Percentiles rank a stretch among this genome's conserved stretches.
These are phyloP conservation scores for Cercospora sp. DNA, from an alignment of 2,329 filamentous ascomycete genomes.

Conservation along the genomic window DNA sequence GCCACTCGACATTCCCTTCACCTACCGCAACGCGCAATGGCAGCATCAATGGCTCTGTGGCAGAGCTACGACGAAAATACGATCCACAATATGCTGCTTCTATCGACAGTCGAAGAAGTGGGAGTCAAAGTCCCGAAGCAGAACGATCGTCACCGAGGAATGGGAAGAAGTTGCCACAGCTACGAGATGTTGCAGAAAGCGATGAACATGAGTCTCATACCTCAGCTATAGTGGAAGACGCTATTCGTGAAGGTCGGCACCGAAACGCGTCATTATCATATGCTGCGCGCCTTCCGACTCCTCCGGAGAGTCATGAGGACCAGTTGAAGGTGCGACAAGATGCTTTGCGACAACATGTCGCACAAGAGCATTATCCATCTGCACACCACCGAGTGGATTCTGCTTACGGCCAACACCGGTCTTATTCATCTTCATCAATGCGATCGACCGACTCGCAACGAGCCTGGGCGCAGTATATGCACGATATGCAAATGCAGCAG, in stretches of 20 bases:
- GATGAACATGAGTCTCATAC: slow-evolving; percentile 8
- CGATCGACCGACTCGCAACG: slow-evolving; percentile 26
- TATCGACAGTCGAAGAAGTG: slow-evolving; percentile 15
- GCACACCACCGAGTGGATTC: slow-evolving; percentile 27
- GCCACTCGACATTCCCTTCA: slow-evolving; percentile 36
- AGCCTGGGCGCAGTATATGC: slow-evolving; percentile 31
- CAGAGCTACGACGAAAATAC: slow-evolving; percentile 35
- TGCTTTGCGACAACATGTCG: slow-evolving; percentile 29
- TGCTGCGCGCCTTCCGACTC: slow-evolving; percentile 20
- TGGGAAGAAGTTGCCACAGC: slow-evolving; percentile 16
- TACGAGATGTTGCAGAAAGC: slow-evolving; percentile 21
- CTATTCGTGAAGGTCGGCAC: slow-evolving; percentile 18
- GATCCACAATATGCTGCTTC: slow-evolving; percentile 28
- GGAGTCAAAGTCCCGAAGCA: slow-evolving; percentile 24
- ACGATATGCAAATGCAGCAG: slow-evolving; percentile 31
- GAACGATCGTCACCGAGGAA: slow-evolving; percentile 17
- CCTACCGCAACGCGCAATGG: slow-evolving; percentile 31
- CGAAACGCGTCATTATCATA: slow-evolving; percentile 21
- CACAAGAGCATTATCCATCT: slow-evolving; percentile 26
- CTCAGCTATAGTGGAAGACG: slow-evolving; percentile 5
- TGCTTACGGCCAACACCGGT: slow-evolving; percentile 30
- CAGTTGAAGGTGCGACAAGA: slow-evolving; percentile 30
- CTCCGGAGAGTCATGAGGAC: slow-evolving; percentile 19
- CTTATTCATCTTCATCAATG: slow-evolving; percentile 30
- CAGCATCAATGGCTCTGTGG: slow-evolving; percentile 33